Evolutionary conservation across 306 rosid species (phyloP).

Genomic region (Malus sylvestris): DNA sequence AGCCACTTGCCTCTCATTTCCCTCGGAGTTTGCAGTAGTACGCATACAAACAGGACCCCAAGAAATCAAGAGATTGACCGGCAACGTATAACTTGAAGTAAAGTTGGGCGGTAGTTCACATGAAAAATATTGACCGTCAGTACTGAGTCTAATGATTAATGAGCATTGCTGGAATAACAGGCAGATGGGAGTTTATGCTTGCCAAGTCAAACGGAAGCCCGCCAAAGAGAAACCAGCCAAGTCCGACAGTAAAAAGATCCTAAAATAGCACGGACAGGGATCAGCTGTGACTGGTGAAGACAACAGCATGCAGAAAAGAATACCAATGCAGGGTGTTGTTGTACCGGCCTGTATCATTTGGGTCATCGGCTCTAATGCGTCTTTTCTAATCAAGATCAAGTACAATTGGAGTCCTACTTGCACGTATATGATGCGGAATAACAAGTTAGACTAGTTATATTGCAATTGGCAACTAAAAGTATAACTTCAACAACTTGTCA

Average conservation of each 20-base stretch:
- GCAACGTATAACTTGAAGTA: conserved; percentile 45
- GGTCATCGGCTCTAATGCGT: background rate
- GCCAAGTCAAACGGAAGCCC: conserved; percentile 63
- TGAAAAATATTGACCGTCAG: background rate
- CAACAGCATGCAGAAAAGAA: background rate
- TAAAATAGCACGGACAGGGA: background rate
- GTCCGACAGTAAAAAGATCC: conserved; percentile 47
- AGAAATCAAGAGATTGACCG: conserved; percentile 61
- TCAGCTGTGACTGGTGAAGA: background rate
- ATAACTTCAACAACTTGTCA: background rate
- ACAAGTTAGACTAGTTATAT: background rate
- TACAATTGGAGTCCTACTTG: background rate
- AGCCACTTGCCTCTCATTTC: conserved; percentile 22
- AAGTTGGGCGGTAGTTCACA: background rate
- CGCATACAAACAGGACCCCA: conserved; percentile 73
- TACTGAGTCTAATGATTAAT: background rate
- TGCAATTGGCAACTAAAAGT: background rate
- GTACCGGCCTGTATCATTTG: background rate
- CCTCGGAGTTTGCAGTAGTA: conserved; percentile 52
- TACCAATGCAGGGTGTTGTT: background rate
- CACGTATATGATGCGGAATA: background rate
- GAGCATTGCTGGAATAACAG: background rate
- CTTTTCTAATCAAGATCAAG: background rate
- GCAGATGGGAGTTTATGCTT: conserved; percentile 1
- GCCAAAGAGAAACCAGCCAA: conserved; percentile 55